Base-by-base conservation (phyloP, 495 filamentous ascomycete species). In the Aspergillus egyptiacus region DNA sequence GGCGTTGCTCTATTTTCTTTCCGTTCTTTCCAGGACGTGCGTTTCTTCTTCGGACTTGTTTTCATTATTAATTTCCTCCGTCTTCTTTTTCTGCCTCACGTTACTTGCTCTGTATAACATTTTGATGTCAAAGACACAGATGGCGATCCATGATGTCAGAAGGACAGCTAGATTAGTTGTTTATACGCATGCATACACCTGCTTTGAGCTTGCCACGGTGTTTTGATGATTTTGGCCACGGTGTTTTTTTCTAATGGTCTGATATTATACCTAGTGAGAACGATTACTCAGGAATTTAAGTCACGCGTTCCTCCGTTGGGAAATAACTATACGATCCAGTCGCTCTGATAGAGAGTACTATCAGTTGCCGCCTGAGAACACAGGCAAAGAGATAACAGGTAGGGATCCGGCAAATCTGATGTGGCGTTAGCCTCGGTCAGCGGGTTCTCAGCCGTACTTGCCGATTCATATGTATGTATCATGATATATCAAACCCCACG, bases 1-100 rank as follows among this genome's bases (percentile, higher is more conserved):
- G 66, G 66, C 63, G 67, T 70, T 64, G n/a, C 17, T 42, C 44
- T 52, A 36, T 51, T 5, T 46, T 54, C 10, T 33, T 22, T 31
- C 25, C 38, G 27, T 2, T 41, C 17, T 24, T 41, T 34, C 24
- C n/a, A n/a, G n/a, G n/a, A n/a, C n/a, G n/a, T 50, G 33, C 55
- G 3, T 46, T 10, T 47, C 46, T 57, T 52, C 31, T 50, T 48
- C 46, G 47, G 25, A 11, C 17, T 30, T 19, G 46, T 59, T 52
- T 46, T 54, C 24, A 49, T 27, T 47, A 43, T 48, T 34, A n/a
- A 38, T 43, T 38, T 25, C n/a, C 32, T 43, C 28, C 38, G 50
- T 49, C 48, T 28, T 41, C 56, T 57, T 45, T 50, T 36, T 36
- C 44, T 46, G 15, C 25, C 34, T 34, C 6, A 9, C 30, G 22